Evolutionary conservation across 768 basidiomycete genomes (phyloP).

Genomic region (Gautieria morchelliformis): DNA sequence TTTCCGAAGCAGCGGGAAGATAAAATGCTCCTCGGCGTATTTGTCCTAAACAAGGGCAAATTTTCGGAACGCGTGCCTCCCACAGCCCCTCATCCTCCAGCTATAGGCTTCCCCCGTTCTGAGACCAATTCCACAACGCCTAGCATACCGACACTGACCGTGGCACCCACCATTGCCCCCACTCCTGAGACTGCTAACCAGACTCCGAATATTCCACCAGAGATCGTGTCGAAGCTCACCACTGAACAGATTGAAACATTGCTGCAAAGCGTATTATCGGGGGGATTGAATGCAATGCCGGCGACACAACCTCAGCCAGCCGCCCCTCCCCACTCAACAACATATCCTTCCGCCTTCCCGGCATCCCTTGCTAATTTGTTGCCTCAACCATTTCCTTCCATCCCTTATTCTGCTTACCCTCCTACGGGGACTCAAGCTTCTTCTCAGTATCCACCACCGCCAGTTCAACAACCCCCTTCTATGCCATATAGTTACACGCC

Average conservation of each 20-base stretch:
- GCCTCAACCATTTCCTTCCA: slow-evolving; percentile 17
- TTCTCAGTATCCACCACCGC: slow-evolving; percentile 13
- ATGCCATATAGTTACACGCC: slow-evolving; percentile 11
- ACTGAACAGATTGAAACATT: slow-evolving; percentile 5
- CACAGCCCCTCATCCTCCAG: slow-evolving; percentile 13
- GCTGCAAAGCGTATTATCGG: not conserved
- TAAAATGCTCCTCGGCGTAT: slow-evolving; percentile 71
- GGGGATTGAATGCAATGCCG: slow-evolving; percentile 8
- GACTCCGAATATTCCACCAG: slow-evolving; percentile 4
- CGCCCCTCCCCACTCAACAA: slow-evolving; percentile 4
- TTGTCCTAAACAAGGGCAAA: slow-evolving; percentile 78
- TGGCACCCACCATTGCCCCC: not conserved
- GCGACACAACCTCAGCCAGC: slow-evolving; percentile 1
- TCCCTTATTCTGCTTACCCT: slow-evolving; percentile 9
- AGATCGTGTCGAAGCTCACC: slow-evolving; percentile 12
- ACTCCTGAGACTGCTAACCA: slow-evolving; percentile 11
- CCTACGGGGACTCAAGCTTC: slow-evolving; percentile 20
- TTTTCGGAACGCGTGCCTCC: slow-evolving; percentile 31
- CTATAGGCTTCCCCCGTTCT: not conserved
- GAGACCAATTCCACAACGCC: slow-evolving; percentile 6
- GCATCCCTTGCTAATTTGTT: slow-evolving; percentile 12
- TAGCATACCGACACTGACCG: slow-evolving; percentile 10
- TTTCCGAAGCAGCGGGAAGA: slow-evolving; percentile 54
- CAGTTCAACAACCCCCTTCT: slow-evolving; percentile 14
- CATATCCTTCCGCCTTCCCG: slow-evolving; percentile 14